Conservation (phyloP, 2,329 filamentous ascomycete genomes). For the Stagonosporopsis vannaccii region DNA sequence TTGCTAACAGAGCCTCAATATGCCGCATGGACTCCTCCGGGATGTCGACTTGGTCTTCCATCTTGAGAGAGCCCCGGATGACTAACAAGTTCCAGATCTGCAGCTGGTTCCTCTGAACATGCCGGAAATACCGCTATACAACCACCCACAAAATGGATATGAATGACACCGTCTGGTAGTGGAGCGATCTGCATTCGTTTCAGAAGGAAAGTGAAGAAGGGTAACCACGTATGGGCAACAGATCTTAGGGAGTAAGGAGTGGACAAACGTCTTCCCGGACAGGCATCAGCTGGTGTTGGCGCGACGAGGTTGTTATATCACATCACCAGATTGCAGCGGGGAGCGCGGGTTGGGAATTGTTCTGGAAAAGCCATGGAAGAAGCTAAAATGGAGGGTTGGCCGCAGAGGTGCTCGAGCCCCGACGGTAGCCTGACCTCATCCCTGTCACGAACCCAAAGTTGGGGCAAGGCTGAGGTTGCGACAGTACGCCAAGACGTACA, state of each 20-base stretch:
- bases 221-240: constrained; percentile 30
- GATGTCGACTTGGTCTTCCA: constrained; percentile 47
- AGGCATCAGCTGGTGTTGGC: constrained; percentile 40
- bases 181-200: constrained; percentile 5
- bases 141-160: constrained; percentile 8
- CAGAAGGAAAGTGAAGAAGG: constrained; percentile 25
- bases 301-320: constrained; percentile 48
- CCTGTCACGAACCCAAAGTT: constrained; percentile 43
- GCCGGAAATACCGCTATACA: constrained; percentile 23
- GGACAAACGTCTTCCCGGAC: constrained; percentile 43
- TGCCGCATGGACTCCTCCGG: constrained; percentile 49
- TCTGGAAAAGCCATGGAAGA: constrained; percentile 49
- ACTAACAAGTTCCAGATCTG: constrained; percentile 20
- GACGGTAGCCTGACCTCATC: constrained; percentile 35
- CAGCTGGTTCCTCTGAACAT: constrained; percentile 25
- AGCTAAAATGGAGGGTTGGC: constrained; percentile 42
- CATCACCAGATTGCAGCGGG: constrained; percentile 47
- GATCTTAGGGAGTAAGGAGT: constrained; percentile 38
- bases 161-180: constrained; percentile 3
- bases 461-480: constrained; percentile 47
- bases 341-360: constrained; percentile 45
- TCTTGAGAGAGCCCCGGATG: constrained; percentile 27
- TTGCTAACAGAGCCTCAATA: constrained; percentile 46
- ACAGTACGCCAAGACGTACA: constrained; percentile 37
- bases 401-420: constrained; percentile 40